phyloP scores from a whole-genome alignment of 164 flowering plant species.

The Magnolia changhungtana region DNA sequence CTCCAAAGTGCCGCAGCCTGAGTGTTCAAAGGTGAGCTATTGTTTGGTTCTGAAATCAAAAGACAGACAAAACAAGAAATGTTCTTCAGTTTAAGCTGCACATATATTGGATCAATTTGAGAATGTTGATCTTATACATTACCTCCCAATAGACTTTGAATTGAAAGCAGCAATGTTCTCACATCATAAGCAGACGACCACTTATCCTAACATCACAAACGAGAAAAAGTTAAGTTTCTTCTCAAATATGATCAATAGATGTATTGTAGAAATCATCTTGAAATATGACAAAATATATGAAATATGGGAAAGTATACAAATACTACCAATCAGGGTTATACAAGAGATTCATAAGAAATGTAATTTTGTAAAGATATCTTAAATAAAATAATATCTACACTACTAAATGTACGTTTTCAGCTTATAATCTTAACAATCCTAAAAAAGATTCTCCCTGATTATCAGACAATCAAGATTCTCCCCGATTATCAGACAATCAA shows the following conservation, averaged over 20 bases:
- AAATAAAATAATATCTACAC: too few species aligned
- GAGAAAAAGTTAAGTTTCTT: not conserved
- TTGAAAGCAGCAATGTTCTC: constrained; percentile 75
- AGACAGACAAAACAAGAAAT: not conserved
- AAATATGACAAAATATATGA: too few species aligned
- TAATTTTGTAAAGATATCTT: too few species aligned
- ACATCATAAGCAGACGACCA: constrained; percentile 99
- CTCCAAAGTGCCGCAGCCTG: constrained; percentile 91
- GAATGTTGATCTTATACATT: not conserved
- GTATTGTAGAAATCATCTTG: not conserved
- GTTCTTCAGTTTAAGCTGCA: not conserved
- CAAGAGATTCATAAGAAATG: too few species aligned
- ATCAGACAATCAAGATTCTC: too few species aligned
- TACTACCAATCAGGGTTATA: too few species aligned
- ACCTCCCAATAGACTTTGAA: constrained; percentile 89
- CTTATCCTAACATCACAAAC: constrained; percentile 52
- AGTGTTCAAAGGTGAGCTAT: constrained; percentile 78
- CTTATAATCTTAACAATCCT: too few species aligned
- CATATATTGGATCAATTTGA: not conserved
- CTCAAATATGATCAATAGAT: not conserved
- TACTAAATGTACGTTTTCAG: too few species aligned
- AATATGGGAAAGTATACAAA: too few species aligned
- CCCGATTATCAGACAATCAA: too few species aligned
- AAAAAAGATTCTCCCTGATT: too few species aligned
- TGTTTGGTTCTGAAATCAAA: constrained; percentile 69